phyloP scores from a whole-genome alignment of 148 eudicot species.

The Cornus suecica region DNA sequence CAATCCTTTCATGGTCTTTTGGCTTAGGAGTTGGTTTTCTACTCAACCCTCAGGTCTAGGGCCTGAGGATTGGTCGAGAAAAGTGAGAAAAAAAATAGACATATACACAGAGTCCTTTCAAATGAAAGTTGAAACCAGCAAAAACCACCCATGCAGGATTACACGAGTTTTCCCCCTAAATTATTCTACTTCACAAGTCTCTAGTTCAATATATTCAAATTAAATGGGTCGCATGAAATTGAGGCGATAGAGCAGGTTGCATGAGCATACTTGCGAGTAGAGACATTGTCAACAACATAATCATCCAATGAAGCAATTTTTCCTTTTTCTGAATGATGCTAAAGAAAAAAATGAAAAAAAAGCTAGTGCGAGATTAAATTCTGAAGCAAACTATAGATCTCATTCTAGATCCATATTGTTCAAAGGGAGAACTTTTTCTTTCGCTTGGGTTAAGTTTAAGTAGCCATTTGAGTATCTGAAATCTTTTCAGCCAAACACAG shows the following conservation, averaged over 20 bases:
- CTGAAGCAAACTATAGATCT: neutral
- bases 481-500: neutral
- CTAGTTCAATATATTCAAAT: neutral
- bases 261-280: neutral
- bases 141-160: neutral
- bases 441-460: neutral
- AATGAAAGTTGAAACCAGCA: neutral
- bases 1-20: no score
- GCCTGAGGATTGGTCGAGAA: no score
- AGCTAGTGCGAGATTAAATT: neutral
- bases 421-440: neutral
- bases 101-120: no score
- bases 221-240: neutral
- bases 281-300: neutral
- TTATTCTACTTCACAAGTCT: neutral
- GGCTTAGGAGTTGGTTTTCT: no score
- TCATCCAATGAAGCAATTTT: neutral
- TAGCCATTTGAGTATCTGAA: neutral
- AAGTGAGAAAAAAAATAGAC: no score
- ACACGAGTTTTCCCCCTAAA: neutral
- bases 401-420: neutral
- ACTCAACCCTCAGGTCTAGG: no score
- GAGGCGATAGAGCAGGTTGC: neutral
- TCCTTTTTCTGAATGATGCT: neutral
- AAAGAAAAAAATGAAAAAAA: neutral